Base-by-base conservation (phyloP, 176 grass and related monocot species). In the Metroxylon sagu region DNA sequence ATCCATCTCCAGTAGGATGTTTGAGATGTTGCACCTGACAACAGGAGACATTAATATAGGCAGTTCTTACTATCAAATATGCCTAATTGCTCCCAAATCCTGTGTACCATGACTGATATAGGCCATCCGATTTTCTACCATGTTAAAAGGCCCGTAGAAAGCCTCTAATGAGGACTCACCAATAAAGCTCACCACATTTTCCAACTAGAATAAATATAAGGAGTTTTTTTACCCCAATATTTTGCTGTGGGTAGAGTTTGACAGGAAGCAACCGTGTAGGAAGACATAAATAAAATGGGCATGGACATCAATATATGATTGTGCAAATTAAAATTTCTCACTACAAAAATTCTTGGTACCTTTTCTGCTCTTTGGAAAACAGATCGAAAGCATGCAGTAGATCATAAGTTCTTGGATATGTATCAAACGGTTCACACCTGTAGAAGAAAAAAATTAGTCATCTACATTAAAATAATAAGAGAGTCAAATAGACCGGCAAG, bases 371-470 rank as follows among this genome's bases (percentile, higher is more conserved):
- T n/a, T 57, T 62, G 16, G 80, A 83, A 35, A 83, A 77, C 5
- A 83, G 57, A 23, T 69, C 80, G 73, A 49, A 83, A 69, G 79
- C 73, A 77, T 82, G 79, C 50, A 82, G 26, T 6, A 82, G 35
- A 58, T 82, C 79, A 6, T 82, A 83, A 16, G 80, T 83, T 57
- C 80, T 74, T 69, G 80, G 80, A 73, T 83, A 83, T 39, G 80
- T 83, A 72, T 83, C 80, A 64, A 83, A 83, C 48, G 80, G 62
- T 57, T 83, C 69, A 48, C 80, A 83, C 80, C 80, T 83, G 29
- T 57, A 55, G 29, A 3, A 56, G 5, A 69, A 60, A 74, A 81
- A 10, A 12, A 43, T 14, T 14, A 14, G 5, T 43, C 35, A 43
- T 2, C 2, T 43, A 23, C 21, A 23, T 43, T 43, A 43, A 12